phyloP scores from a whole-genome alignment of 371 early-diverging fungal species.

The Mortierella polycephala region DNA sequence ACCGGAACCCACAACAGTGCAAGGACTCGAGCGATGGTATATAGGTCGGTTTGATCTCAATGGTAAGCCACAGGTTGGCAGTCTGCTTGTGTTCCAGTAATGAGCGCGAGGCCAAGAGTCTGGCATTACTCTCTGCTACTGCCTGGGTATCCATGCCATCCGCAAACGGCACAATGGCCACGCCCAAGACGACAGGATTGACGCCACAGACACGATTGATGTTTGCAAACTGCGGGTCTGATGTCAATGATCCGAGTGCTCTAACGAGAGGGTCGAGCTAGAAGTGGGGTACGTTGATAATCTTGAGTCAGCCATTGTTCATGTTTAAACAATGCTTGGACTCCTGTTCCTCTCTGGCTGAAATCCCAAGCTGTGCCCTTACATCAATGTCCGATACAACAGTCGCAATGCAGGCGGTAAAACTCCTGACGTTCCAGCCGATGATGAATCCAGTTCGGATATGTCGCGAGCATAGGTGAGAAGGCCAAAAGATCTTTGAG shows the following conservation, averaged over 20 bases:
- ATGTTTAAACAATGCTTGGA: no score
- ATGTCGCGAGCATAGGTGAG: constrained; percentile 53
- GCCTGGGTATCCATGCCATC: constrained; percentile 31
- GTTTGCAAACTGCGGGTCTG: constrained; percentile 39
- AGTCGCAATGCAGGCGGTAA: constrained; percentile 58
- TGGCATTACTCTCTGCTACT: constrained; percentile 43
- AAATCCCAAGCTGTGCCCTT: constrained; percentile 5
- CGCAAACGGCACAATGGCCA: constrained; percentile 46
- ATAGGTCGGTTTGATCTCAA: constrained; percentile 56
- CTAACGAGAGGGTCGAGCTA: constrained; percentile 44
- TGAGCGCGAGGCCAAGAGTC: constrained; percentile 34
- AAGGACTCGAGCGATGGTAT: constrained; percentile 54
- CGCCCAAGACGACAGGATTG: constrained; percentile 47
- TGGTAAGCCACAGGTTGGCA: constrained; percentile 58
- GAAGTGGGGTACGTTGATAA: background rate
- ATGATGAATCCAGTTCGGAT: constrained; percentile 57
- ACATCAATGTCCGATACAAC: constrained; percentile 58
- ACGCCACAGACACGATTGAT: constrained; percentile 41
- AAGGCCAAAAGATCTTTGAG: constrained; percentile 59
- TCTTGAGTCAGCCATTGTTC: no score
- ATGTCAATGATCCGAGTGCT: constrained; percentile 34
- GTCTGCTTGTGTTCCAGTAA: constrained; percentile 52
- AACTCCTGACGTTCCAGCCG: constrained; percentile 61
- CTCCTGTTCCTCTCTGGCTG: no score
- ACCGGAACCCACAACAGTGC: constrained; percentile 57